Evolutionary conservation across 306 rosid species (phyloP).

Genomic region (Lagenaria siceraria): DNA sequence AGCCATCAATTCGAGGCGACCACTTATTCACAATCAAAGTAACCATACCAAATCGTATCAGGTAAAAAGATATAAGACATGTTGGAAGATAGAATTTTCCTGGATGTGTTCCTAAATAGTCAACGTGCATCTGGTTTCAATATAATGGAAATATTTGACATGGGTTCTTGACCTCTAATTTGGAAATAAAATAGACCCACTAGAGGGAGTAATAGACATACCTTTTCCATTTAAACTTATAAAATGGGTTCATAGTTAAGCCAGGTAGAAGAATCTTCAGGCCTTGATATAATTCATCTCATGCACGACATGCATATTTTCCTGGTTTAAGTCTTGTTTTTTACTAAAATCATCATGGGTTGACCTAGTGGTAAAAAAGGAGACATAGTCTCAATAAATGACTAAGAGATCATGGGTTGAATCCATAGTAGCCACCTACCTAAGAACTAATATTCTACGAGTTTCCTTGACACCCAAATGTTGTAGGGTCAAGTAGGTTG

Average conservation of each 20-base stretch:
- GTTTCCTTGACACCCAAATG: too few relatives aligned
- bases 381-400: too few relatives aligned
- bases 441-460: too few relatives aligned
- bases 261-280: neutral
- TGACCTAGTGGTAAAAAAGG: too few relatives aligned
- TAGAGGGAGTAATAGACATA: neutral
- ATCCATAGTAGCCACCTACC: too few relatives aligned
- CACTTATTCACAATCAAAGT: constrained; percentile 84
- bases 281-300: neutral
- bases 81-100: neutral
- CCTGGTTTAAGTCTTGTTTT: neutral
- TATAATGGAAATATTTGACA: neutral
- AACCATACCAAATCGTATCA: constrained; percentile 71
- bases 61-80: constrained; percentile 28
- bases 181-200: neutral
- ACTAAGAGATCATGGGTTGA: too few relatives aligned
- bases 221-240: neutral
- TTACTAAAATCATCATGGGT: too few relatives aligned
- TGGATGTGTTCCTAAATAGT: neutral
- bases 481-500: too few relatives aligned
- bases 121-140: neutral
- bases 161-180: neutral
- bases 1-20: constrained; percentile 85
- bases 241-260: neutral
- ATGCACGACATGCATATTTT: neutral